Conservation (phyloP, 1,284 basidiomycete genomes). For the Somion occarium region DNA sequence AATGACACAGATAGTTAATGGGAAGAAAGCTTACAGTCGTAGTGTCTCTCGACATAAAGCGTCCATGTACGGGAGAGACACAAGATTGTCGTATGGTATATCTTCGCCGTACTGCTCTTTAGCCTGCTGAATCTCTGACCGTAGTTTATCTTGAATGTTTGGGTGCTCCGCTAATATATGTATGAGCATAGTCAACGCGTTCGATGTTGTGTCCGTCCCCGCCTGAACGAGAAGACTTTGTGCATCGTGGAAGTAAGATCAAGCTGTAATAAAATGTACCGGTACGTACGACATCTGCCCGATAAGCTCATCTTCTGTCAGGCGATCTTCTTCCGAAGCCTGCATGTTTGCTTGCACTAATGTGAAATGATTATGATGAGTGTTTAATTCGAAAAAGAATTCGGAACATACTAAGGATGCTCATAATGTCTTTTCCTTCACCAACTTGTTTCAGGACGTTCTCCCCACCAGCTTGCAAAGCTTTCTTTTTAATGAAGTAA, state of each 20-base stretch:
- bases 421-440: slow-evolving; percentile 4
- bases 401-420: background rate
- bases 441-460: background rate
- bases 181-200: slow-evolving; percentile 17
- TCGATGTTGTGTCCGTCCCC: slow-evolving; percentile 20
- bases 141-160: slow-evolving; percentile 16
- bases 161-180: slow-evolving; percentile 16
- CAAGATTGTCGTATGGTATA: slow-evolving; percentile 17
- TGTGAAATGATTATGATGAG: background rate
- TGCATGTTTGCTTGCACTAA: slow-evolving; percentile 22
- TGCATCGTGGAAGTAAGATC: background rate
- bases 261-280: background rate
- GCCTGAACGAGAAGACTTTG: slow-evolving; percentile 1
- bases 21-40: slow-evolving; percentile 1
- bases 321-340: slow-evolving; percentile 18
- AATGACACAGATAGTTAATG: background rate
- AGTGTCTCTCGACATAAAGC: slow-evolving; percentile 17
- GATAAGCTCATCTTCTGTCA: slow-evolving; percentile 21
- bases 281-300: background rate
- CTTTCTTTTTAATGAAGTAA: background rate
- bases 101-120: slow-evolving; percentile 8
- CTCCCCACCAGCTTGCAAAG: background rate
- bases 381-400: background rate
- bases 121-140: slow-evolving; percentile 14
- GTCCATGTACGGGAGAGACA: slow-evolving; percentile 19